Conservation (phyloP, 2,329 filamentous ascomycete genomes). For the Epichloe sibirici region DNA sequence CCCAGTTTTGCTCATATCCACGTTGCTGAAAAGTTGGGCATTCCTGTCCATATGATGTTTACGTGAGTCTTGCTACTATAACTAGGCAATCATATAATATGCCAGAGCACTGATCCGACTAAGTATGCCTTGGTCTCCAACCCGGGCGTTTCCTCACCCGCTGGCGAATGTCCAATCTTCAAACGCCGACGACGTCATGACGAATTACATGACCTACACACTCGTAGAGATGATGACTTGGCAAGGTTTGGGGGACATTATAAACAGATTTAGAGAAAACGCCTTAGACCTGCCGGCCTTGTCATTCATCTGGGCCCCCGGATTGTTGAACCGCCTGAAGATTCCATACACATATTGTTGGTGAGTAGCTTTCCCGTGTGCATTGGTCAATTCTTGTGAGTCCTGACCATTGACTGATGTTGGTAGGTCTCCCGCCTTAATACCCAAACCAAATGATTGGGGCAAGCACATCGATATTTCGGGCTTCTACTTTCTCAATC, state of each 20-base stretch:
- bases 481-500: constrained; percentile 64
- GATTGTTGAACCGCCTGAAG: constrained; percentile 60
- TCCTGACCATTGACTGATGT: constrained; percentile 2
- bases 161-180: constrained; percentile 69
- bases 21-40: constrained; percentile 61
- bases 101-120: constrained; percentile 22
- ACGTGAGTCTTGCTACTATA: constrained; percentile 44
- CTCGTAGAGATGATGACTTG: constrained; percentile 86
- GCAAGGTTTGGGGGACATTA: constrained; percentile 83
- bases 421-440: constrained; percentile 54
- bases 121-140: constrained; percentile 86
- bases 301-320: constrained; percentile 71
- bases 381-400: background rate
- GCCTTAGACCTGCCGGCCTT: constrained; percentile 65
- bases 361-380: constrained; percentile 22
- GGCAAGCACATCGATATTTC: constrained; percentile 56
- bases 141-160: constrained; percentile 74
- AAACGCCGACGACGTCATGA: constrained; percentile 62
- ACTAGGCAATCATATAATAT: background rate
- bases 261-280: constrained; percentile 73
- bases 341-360: constrained; percentile 89
- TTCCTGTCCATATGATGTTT: constrained; percentile 78
- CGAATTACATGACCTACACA: constrained; percentile 74
- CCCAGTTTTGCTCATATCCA: constrained; percentile 68
- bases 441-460: constrained; percentile 74